Percentiles rank a stretch among this genome's conserved stretches.
phyloP scores from a whole-genome alignment of 345 rosid species.

The Eucalyptus rudis region DNA sequence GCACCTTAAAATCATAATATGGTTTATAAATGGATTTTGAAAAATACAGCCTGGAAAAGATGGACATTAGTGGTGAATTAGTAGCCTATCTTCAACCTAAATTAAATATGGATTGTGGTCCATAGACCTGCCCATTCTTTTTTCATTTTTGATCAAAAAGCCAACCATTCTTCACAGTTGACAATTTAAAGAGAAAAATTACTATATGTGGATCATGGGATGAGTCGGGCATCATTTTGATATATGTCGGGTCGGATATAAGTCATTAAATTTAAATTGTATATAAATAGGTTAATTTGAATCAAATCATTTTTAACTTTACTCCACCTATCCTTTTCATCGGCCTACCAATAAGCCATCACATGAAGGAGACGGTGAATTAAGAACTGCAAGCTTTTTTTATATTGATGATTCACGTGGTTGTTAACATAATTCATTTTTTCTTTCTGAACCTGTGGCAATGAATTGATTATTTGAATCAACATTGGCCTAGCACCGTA shows the following conservation, averaged over 20 bases:
- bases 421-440: background rate
- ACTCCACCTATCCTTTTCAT: background rate
- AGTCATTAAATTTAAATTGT: too few species aligned
- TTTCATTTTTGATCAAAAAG: background rate
- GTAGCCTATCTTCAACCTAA: background rate
- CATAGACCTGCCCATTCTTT: too few species aligned
- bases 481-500: background rate
- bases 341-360: background rate
- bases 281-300: too few species aligned
- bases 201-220: background rate
- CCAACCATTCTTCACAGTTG: background rate
- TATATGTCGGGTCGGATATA: accelerated
- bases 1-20: background rate
- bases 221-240: too few species aligned
- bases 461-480: background rate
- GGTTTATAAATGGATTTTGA: background rate
- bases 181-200: background rate
- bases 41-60: background rate
- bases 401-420: background rate
- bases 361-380: background rate
- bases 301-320: too few species aligned
- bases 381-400: background rate
- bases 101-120: background rate
- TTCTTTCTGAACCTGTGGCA: background rate
- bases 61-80: background rate